These are phyloP conservation scores for Rhizopus stolonifer DNA, from an alignment of 371 early-diverging fungal species.

Conservation along the genomic window DNA sequence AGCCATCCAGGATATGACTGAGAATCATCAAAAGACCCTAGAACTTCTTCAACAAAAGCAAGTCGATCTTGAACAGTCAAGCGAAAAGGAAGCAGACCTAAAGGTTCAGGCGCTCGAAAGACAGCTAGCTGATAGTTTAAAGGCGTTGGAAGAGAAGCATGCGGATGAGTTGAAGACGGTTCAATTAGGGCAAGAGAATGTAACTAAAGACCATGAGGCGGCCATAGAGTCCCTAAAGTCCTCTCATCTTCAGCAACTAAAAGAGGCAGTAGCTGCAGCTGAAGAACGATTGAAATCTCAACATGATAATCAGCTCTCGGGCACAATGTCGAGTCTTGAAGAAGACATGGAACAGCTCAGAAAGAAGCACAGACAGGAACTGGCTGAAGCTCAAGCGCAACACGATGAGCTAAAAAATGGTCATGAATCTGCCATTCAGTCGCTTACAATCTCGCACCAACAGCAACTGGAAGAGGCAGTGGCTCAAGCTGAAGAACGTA, in stretches of 20 bases:
- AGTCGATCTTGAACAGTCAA: neutral
- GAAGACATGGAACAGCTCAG: constrained; percentile 3
- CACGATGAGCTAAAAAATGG: neutral
- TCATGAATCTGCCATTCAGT: neutral
- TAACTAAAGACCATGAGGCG: constrained; percentile 13
- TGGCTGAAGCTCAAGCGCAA: neutral
- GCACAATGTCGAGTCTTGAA: neutral
- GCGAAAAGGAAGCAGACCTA: neutral
- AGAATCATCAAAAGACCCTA: constrained; percentile 9
- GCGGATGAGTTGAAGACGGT: neutral
- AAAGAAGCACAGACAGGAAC: constrained; percentile 1
- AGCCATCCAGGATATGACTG: constrained; percentile 13
- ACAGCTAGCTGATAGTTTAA: neutral
- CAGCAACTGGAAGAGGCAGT: neutral
- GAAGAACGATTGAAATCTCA: neutral
- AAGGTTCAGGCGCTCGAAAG: neutral
- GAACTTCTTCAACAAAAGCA: constrained; percentile 8
- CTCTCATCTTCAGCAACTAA: constrained; percentile 3
- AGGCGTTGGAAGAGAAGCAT: constrained; percentile 6
- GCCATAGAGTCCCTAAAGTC: constrained; percentile 4
- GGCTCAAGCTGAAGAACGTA: neutral
- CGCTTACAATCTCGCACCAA: neutral
- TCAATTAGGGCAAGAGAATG: neutral
- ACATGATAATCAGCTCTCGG: neutral
- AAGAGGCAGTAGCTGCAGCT: neutral